Conservation (phyloP, 495 filamentous ascomycete genomes). For the Talaromyces adpressus region DNA sequence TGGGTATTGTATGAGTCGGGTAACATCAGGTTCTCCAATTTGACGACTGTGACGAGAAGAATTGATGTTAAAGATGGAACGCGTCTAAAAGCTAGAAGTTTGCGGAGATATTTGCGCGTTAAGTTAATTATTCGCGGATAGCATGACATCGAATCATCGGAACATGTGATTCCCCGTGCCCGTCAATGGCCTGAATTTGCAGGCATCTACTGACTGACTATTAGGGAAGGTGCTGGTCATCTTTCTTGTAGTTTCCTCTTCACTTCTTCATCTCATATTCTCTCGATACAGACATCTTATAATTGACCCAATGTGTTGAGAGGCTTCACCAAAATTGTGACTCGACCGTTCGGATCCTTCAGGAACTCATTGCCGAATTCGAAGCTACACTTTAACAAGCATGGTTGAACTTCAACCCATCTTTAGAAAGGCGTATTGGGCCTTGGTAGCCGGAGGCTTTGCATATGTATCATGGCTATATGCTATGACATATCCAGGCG, state of each 20-base stretch:
- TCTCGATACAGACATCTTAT: neutral
- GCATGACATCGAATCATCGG: neutral
- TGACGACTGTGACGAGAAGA: neutral
- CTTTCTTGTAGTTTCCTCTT: neutral
- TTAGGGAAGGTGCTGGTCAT: neutral
- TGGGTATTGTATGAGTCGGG: neutral
- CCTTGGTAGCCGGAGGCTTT: constrained; percentile 42
- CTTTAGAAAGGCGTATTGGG: constrained; percentile 53
- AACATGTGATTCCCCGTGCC: neutral
- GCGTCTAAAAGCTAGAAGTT: neutral
- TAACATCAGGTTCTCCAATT: neutral
- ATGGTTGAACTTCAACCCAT: constrained; percentile 39
- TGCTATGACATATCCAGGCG: constrained; percentile 37
- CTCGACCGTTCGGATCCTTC: neutral
- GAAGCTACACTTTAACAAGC: neutral
- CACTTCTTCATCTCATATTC: neutral
- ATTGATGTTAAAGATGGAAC: neutral
- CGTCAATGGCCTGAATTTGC: neutral
- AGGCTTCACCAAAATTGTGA: neutral
- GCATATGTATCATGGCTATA: constrained; percentile 43
- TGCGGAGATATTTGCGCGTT: neutral
- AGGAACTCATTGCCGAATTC: neutral
- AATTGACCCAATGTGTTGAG: neutral
- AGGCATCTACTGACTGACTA: neutral
- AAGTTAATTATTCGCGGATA: neutral